Evolutionary conservation across 2,329 filamentous ascomycete genomes (phyloP).

Genomic region (Beauveria varroae): DNA sequence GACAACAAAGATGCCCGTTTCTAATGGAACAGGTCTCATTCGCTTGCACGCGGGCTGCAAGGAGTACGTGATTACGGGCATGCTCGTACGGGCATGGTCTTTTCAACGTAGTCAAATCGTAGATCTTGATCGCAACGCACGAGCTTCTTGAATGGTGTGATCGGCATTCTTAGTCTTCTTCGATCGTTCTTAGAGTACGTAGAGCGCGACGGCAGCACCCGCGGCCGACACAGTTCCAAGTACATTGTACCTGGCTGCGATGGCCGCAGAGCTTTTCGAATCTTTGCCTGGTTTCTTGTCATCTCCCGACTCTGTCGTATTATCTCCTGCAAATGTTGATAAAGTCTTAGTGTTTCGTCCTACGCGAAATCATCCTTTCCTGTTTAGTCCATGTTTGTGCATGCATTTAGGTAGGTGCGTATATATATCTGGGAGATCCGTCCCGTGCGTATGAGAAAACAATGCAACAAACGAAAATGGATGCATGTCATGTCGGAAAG

Average conservation of each 20-base stretch:
- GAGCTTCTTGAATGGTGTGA: neutral
- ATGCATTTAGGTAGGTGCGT: neutral
- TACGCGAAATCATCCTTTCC: neutral
- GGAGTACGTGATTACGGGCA: conserved; percentile 1
- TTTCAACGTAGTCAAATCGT: neutral
- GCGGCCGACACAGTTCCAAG: conserved; percentile 2
- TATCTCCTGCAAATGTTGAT: conserved; percentile 4
- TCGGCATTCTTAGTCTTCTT: neutral
- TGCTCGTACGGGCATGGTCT: neutral
- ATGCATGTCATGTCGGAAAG: neutral
- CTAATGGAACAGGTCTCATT: neutral
- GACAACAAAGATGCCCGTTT: neutral
- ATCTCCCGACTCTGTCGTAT: neutral
- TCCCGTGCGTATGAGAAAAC: neutral
- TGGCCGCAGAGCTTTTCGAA: neutral
- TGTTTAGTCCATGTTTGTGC: neutral
- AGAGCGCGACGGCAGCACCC: conserved; percentile 3
- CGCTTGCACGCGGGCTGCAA: neutral
- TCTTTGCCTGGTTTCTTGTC: neutral
- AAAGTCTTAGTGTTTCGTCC: conserved; percentile 10
- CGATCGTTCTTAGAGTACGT: conserved; percentile 7
- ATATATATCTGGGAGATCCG: conserved; percentile 1
- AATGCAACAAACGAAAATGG: conserved; percentile 5
- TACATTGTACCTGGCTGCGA: neutral
- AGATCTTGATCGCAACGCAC: neutral